These are phyloP conservation scores for Sclerospora graminicola DNA, from an alignment of 352 stramenopile genomes.

Conservation along the genomic window DNA sequence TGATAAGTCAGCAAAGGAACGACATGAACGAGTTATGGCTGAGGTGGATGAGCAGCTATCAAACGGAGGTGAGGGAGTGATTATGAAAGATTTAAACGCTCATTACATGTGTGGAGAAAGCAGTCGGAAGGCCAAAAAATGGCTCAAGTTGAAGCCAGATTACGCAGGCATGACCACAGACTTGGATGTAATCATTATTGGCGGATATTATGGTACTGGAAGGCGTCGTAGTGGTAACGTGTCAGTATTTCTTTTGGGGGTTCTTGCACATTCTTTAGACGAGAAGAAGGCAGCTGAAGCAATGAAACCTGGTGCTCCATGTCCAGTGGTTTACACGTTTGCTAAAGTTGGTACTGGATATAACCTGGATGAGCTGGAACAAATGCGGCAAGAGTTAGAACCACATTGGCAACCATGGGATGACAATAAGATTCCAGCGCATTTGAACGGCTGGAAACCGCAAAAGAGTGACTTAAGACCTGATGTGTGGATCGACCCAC, in stretches of 20 bases:
- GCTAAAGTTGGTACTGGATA: slow-evolving; percentile 79
- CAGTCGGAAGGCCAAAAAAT: slow-evolving; percentile 68
- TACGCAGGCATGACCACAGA: slow-evolving; percentile 82
- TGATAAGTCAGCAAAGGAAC: slow-evolving; percentile 55
- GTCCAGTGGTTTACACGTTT: slow-evolving; percentile 71
- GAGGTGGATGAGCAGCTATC: slow-evolving; percentile 61
- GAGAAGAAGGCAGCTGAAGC: slow-evolving; percentile 35
- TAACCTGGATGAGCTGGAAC: slow-evolving; percentile 63
- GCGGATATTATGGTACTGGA: slow-evolving; percentile 71
- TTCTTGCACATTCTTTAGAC: slow-evolving; percentile 50
- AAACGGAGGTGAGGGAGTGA: slow-evolving; percentile 74
- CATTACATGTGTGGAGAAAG: slow-evolving; percentile 84
- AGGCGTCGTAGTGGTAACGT: slow-evolving; percentile 66
- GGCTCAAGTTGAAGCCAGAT: slow-evolving; percentile 84
- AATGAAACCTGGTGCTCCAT: slow-evolving; percentile 32
- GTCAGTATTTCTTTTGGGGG: slow-evolving; percentile 71
- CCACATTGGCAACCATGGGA: slow-evolving; percentile 74
- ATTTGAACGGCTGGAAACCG: slow-evolving; percentile 73
- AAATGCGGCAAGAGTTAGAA: slow-evolving; percentile 65
- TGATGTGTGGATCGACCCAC: slow-evolving; percentile 77
- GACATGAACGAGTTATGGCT: slow-evolving; percentile 73
- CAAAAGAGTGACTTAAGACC: slow-evolving; percentile 63
- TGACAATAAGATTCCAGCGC: slow-evolving; percentile 44
- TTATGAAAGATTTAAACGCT: slow-evolving; percentile 79
- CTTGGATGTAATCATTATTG: slow-evolving; percentile 70